Conservation (phyloP, 1,139 yeast genomes). For the Groenewaldozyma auringiensis region DNA sequence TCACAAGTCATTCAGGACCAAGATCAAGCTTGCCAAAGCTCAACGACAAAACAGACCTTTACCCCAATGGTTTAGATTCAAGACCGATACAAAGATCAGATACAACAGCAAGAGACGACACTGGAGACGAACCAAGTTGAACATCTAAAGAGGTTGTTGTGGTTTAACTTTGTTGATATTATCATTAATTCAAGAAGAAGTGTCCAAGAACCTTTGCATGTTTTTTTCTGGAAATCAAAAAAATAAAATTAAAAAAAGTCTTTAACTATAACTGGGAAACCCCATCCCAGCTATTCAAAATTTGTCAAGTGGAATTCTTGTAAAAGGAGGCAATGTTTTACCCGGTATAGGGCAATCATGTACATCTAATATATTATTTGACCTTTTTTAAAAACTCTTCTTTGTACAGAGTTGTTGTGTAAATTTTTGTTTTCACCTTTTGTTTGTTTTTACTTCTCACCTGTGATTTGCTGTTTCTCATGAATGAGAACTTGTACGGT, state of each 20-base stretch:
- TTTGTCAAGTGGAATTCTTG: no score
- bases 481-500: conserved; percentile 16
- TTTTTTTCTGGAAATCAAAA: no score
- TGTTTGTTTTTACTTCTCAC: no score
- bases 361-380: conserved; percentile 1
- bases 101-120: conserved; percentile 99
- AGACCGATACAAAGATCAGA: conserved; percentile 94
- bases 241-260: no score
- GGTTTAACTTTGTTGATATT: no score
- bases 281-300: no score
- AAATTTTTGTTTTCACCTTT: not conserved
- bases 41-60: conserved; percentile 99
- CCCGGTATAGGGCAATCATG: no score
- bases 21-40: conserved; percentile 99
- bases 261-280: no score
- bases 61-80: conserved; percentile 99
- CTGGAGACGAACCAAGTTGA: conserved; percentile 99
- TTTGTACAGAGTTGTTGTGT: no score
- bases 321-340: no score
- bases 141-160: conserved; percentile 53
- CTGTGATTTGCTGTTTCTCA: not conserved
- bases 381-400: conserved; percentile 5
- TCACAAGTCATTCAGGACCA: conserved; percentile 96
- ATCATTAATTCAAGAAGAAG: no score
- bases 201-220: no score